These are phyloP conservation scores for Adenanthera pavonina DNA, from an alignment of 306 rosid genomes.

Conservation along the genomic window DNA sequence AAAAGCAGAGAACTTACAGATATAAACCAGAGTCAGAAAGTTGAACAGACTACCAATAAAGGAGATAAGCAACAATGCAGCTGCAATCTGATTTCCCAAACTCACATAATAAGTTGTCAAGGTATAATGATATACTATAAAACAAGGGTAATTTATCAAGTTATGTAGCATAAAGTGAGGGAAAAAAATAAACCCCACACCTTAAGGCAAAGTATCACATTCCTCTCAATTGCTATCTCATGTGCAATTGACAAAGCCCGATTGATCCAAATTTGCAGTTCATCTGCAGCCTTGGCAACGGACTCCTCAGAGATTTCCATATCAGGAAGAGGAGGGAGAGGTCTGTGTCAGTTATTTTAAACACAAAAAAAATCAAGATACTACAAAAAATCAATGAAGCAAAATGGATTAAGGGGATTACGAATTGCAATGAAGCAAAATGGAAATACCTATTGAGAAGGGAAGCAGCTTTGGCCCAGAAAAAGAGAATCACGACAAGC, in stretches of 20 bases:
- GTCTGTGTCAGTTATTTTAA: conserved; percentile 52
- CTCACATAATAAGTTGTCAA: conserved; percentile 15
- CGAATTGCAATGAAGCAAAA: not conserved
- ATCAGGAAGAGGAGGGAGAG: conserved; percentile 96
- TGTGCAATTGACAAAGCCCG: conserved; percentile 66
- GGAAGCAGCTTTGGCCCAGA: conserved; percentile 97
- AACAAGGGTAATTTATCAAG: conserved; percentile 6
- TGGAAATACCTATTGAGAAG: conserved; percentile 82
- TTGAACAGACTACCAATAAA: conserved; percentile 59
- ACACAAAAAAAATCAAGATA: not conserved
- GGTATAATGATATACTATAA: not conserved
- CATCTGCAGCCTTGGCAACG: conserved; percentile 63
- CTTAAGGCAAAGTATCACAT: conserved; percentile 72
- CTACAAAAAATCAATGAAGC: not conserved
- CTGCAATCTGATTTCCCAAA: conserved; percentile 55
- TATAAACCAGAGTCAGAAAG: conserved; percentile 58
- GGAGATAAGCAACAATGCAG: conserved; percentile 52
- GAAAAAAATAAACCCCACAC: conserved; percentile 38
- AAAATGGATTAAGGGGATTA: not conserved
- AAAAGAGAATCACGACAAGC: conserved; percentile 81
- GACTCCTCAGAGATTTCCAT: conserved; percentile 82
- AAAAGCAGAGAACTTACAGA: conserved; percentile 47
- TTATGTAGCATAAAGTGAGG: not conserved
- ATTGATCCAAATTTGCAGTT: conserved; percentile 69
- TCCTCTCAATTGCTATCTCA: conserved; percentile 79